Conservation (phyloP, 805 yeast species). For the Lipomyces yamanashiensis region DNA sequence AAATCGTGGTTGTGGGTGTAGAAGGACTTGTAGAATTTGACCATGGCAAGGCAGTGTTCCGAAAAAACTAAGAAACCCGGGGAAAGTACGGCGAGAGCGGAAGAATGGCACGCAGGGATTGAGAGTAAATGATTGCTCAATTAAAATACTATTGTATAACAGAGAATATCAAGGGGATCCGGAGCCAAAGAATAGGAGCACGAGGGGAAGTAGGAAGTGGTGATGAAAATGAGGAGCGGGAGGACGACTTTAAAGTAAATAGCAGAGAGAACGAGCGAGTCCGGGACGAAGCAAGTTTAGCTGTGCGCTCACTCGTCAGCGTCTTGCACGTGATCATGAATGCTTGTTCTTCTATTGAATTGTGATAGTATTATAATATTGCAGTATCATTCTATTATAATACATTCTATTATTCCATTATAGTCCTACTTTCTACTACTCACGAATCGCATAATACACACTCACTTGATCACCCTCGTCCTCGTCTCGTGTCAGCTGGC, state of each 20-base stretch:
- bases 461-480: no score
- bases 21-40: constrained; percentile 31
- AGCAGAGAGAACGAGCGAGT: background rate
- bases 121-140: background rate
- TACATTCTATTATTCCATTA: no score
- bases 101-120: background rate
- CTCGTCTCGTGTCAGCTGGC: background rate
- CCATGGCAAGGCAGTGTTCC: constrained; percentile 19
- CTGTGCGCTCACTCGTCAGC: background rate
- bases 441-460: no score
- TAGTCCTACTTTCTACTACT: no score
- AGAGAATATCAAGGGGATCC: background rate
- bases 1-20: constrained; percentile 36
- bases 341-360: no score
- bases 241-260: background rate
- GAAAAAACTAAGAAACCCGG: constrained; percentile 7
- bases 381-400: no score
- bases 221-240: background rate
- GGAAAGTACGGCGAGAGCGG: background rate
- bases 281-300: background rate
- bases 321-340: background rate
- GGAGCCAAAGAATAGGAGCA: background rate
- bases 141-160: background rate
- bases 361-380: no score
- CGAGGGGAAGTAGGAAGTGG: background rate